phyloP scores from a whole-genome alignment of 2,329 filamentous ascomycete species.

The Nakataea oryzae region DNA sequence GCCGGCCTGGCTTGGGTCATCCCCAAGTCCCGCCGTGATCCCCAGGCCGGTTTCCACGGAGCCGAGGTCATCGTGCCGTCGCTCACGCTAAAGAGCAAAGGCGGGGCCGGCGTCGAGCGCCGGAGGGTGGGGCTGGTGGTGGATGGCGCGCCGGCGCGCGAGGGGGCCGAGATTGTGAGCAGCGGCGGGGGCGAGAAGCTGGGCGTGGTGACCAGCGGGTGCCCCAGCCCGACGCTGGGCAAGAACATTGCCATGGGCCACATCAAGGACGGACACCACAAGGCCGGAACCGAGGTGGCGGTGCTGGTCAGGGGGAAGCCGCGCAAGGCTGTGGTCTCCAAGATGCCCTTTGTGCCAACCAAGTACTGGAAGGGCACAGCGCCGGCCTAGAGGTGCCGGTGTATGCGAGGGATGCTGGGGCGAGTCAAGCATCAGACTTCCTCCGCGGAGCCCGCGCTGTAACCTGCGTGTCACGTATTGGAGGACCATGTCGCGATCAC shows the following conservation, averaged over 20 bases:
- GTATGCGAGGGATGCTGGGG: neutral
- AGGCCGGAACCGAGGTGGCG: slow-evolving; percentile 70
- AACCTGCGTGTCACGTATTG: neutral
- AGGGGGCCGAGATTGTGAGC: slow-evolving; percentile 68
- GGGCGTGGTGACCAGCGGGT: slow-evolving; percentile 78
- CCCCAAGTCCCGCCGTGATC: slow-evolving; percentile 61
- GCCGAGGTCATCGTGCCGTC: slow-evolving; percentile 68
- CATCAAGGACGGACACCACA: slow-evolving; percentile 70
- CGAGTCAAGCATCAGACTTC: neutral
- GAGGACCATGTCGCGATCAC: neutral
- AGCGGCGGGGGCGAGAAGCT: slow-evolving; percentile 46
- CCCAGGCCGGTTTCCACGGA: slow-evolving; percentile 70
- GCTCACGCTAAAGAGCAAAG: slow-evolving; percentile 62
- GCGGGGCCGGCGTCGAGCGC: slow-evolving; percentile 57
- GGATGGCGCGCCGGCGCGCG: slow-evolving; percentile 78
- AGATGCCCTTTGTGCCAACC: slow-evolving; percentile 80
- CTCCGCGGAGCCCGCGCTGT: too few species aligned
- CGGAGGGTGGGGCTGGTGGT: slow-evolving; percentile 75
- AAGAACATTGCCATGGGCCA: slow-evolving; percentile 97
- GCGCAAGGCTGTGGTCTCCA: slow-evolving; percentile 64
- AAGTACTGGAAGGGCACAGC: slow-evolving; percentile 56
- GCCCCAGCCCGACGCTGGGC: slow-evolving; percentile 74
- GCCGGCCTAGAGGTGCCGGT: slow-evolving; percentile 6
- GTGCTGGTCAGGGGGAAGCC: slow-evolving; percentile 69
- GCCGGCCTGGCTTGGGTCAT: slow-evolving; percentile 66